Conservation (phyloP, 768 basidiomycete species). For the Pilatotrama ljubarskyi region DNA sequence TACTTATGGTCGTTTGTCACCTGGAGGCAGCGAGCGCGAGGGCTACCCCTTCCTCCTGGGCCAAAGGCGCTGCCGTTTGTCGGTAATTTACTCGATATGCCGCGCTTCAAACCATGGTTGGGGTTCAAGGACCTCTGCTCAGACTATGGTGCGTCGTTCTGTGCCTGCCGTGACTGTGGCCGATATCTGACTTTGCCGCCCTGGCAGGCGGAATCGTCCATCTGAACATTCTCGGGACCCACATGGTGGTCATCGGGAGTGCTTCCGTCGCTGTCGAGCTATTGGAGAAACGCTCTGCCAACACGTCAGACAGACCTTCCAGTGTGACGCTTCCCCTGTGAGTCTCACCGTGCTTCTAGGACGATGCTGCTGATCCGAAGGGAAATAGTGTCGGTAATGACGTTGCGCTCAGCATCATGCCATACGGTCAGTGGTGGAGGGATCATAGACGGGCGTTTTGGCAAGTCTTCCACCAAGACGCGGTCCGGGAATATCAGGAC, state of each 20-base stretch:
- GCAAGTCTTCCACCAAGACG: conserved; percentile 3
- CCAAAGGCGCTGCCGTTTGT: conserved; percentile 15
- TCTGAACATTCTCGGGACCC: conserved; percentile 4
- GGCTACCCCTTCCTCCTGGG: conserved; percentile 21
- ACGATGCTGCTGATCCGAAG: background rate
- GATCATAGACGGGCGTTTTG: conserved; percentile 13
- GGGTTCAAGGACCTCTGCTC: background rate
- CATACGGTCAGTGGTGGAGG: conserved; percentile 15
- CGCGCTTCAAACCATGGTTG: conserved; percentile 8
- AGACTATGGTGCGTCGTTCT: background rate
- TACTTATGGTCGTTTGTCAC: background rate
- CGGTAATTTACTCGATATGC: conserved; percentile 18
- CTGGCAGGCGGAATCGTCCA: conserved; percentile 12
- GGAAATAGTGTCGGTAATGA: conserved; percentile 1
- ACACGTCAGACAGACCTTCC: conserved; percentile 14
- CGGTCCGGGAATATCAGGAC: background rate
- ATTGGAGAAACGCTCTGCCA: conserved; percentile 13
- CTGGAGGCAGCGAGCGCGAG: background rate
- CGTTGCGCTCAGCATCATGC: background rate
- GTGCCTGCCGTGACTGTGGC: too few species aligned
- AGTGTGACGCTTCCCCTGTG: conserved; percentile 1
- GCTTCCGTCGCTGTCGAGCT: background rate
- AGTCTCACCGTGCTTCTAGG: background rate
- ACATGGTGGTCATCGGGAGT: conserved; percentile 4
- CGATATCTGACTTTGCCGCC: background rate